Conservation (phyloP, 192 early-diverging fungal species). For the Podila clonocystis region DNA sequence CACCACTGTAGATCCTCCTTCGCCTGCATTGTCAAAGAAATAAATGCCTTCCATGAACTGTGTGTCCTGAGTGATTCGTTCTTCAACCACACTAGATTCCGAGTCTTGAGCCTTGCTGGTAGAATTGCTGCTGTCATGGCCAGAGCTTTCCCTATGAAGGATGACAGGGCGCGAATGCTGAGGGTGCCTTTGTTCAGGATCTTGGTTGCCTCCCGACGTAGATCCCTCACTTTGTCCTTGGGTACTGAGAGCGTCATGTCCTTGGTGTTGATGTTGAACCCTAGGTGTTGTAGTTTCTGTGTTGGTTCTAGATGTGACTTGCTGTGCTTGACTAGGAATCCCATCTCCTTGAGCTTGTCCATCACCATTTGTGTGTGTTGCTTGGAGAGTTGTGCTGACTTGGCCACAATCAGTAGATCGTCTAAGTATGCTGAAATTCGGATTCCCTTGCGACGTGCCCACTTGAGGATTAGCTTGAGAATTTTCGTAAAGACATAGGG, state of each 20-base stretch:
- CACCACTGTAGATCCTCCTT: slow-evolving; percentile 29
- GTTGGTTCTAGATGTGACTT: slow-evolving; percentile 28
- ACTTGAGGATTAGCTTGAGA: not conserved
- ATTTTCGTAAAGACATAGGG: slow-evolving; percentile 14
- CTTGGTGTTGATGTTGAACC: slow-evolving; percentile 27
- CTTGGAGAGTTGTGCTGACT: not conserved
- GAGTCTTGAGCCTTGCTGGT: slow-evolving; percentile 33
- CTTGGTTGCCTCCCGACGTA: slow-evolving; percentile 27
- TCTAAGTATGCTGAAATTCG: slow-evolving; percentile 44
- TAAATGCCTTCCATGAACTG: slow-evolving; percentile 15
- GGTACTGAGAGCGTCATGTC: slow-evolving; percentile 35
- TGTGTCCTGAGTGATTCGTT: slow-evolving; percentile 11
- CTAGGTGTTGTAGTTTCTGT: slow-evolving; percentile 24
- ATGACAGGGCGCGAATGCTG: slow-evolving; percentile 23
- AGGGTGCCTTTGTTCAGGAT: slow-evolving; percentile 3
- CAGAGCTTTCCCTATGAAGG: slow-evolving; percentile 29
- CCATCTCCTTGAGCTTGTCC: slow-evolving; percentile 15
- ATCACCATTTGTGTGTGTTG: slow-evolving; percentile 2
- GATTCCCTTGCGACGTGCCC: slow-evolving; percentile 16
- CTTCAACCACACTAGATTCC: slow-evolving; percentile 28
- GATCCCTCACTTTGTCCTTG: slow-evolving; percentile 26
- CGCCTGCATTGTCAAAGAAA: slow-evolving; percentile 9
- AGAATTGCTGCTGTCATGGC: slow-evolving; percentile 38
- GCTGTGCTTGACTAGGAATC: slow-evolving; percentile 23
- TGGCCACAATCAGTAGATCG: slow-evolving; percentile 31